Percentiles rank a stretch among this genome's conserved stretches.
These are phyloP conservation scores for Tricholoma hemisulphureum DNA, from an alignment of 768 basidiomycete species.

Conservation along the genomic window DNA sequence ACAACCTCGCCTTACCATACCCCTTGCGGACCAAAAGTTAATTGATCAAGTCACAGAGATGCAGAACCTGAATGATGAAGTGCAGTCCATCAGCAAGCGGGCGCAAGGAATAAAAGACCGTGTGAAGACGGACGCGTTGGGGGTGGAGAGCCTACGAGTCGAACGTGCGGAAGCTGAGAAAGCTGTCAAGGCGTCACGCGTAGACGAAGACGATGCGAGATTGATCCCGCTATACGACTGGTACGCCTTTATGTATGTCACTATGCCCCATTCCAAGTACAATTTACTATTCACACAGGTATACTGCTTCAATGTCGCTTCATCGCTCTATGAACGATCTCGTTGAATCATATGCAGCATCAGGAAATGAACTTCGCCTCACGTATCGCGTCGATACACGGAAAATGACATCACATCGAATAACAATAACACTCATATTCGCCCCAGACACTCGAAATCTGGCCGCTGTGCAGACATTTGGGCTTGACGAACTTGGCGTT, in stretches of 20 bases:
- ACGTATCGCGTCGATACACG: slow-evolving; percentile 51
- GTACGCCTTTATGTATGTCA: slow-evolving; percentile 35
- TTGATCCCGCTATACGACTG: slow-evolving; percentile 68
- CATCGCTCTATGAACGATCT: slow-evolving; percentile 65
- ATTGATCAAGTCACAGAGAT: slow-evolving; percentile 77
- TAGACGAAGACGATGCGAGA: slow-evolving; percentile 63
- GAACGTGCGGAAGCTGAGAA: slow-evolving; percentile 72
- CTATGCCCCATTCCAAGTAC: no score
- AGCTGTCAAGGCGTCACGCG: slow-evolving; percentile 53
- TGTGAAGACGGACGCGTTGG: slow-evolving; percentile 54
- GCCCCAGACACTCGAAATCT: slow-evolving; percentile 67
- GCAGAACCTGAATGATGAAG: slow-evolving; percentile 69
- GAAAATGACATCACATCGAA: slow-evolving; percentile 26
- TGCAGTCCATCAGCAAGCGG: slow-evolving; percentile 50
- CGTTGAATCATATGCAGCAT: slow-evolving; percentile 53
- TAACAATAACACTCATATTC: slow-evolving; percentile 63
- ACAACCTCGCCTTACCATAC: slow-evolving; percentile 73
- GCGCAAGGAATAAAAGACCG: slow-evolving; percentile 56
- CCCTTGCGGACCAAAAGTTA: slow-evolving; percentile 70
- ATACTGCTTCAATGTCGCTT: slow-evolving; percentile 61
- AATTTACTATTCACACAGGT: slow-evolving; percentile 44
- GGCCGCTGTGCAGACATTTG: slow-evolving; percentile 56
- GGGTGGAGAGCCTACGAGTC: slow-evolving; percentile 57
- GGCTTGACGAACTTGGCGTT: slow-evolving; percentile 48
- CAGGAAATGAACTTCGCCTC: slow-evolving; percentile 77